Conservation (phyloP, 164 flowering plant genomes). For the Nymphaea colorata region DNA sequence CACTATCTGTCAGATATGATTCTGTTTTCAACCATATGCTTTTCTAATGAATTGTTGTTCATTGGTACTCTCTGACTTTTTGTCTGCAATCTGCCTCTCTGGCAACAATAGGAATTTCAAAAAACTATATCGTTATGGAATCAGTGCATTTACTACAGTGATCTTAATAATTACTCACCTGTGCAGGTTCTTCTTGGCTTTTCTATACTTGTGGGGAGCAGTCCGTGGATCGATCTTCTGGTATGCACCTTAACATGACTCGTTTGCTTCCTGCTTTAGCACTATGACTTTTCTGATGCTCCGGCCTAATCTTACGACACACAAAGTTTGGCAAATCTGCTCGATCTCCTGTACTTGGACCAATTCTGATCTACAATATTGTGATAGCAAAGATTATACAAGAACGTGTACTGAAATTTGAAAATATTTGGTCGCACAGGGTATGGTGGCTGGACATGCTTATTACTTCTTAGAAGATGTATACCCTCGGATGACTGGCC, state of each 20-base stretch:
- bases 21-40: too few species aligned
- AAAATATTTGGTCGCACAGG: constrained; percentile 27
- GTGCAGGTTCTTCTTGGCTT: constrained; percentile 95
- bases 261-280: background rate
- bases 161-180: background rate
- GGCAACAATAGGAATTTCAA: too few species aligned
- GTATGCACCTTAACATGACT: constrained; percentile 19
- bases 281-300: too few species aligned
- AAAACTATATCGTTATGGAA: too few species aligned
- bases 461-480: constrained; percentile 94
- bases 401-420: background rate
- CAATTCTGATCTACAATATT: background rate
- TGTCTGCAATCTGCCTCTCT: too few species aligned
- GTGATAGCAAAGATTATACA: background rate
- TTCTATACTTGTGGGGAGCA: constrained; percentile 89
- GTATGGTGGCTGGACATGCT: constrained; percentile 97
- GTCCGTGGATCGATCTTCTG: constrained; percentile 98
- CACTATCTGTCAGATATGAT: too few species aligned
- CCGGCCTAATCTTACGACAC: too few species aligned
- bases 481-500: constrained; percentile 85
- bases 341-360: background rate
- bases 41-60: too few species aligned
- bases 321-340: background rate
- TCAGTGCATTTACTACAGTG: too few species aligned
- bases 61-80: too few species aligned